Evolutionary conservation across 2,329 filamentous ascomycete genomes (phyloP).

Genomic region (Epichloe amarillans): DNA sequence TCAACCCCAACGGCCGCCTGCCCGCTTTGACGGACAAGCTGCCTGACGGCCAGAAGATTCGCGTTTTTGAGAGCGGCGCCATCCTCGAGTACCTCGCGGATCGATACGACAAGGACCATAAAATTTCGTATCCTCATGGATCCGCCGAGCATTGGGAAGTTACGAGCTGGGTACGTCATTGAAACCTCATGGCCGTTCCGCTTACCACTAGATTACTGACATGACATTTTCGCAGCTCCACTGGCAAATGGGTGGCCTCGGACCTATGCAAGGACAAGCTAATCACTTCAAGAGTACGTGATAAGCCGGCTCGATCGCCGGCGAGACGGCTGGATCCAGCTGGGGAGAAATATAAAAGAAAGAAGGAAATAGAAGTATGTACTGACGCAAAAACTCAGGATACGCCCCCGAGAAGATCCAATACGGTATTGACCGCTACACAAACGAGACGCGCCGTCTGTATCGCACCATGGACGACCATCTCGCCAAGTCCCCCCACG

Average conservation of each 20-base stretch:
- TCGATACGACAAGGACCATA: constrained; percentile 68
- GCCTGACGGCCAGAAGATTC: constrained; percentile 57
- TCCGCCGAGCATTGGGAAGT: constrained; percentile 65
- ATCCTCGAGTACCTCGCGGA: constrained; percentile 78
- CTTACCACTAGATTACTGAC: background rate
- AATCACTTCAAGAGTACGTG: constrained; percentile 62
- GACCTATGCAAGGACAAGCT: constrained; percentile 69
- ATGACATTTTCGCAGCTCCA: constrained; percentile 29
- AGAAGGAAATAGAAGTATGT: background rate
- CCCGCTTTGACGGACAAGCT: constrained; percentile 75
- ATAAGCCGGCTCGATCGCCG: background rate
- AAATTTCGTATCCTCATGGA: constrained; percentile 64
- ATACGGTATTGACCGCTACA: constrained; percentile 72
- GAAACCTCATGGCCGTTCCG: background rate
- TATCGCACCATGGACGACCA: constrained; percentile 67
- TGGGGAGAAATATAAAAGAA: background rate
- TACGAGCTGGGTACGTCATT: constrained; percentile 53
- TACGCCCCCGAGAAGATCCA: constrained; percentile 70
- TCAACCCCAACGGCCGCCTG: constrained; percentile 89
- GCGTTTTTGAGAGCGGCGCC: constrained; percentile 69
- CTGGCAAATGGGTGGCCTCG: constrained; percentile 69
- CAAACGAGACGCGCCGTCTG: constrained; percentile 70
- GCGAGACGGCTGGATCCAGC: too few species aligned
- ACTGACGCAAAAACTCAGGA: constrained; percentile 18
- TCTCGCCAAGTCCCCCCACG: constrained; percentile 41